Base-by-base conservation (phyloP, 805 yeast species). In the Tetrapisispora taiwanensis region DNA sequence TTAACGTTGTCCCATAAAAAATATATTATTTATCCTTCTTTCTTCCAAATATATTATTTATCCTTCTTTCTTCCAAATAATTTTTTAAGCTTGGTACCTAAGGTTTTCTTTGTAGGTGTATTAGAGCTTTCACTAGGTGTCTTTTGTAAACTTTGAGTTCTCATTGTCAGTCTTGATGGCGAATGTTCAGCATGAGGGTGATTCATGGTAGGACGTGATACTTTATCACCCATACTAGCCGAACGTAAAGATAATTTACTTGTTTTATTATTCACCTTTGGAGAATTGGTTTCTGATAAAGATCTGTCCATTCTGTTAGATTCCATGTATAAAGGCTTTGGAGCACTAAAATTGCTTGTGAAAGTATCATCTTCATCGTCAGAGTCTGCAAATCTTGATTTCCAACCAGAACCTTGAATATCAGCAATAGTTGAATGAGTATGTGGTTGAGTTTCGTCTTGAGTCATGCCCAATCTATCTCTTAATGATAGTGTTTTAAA, bases 341-440 rank as follows among this genome's bases (percentile, higher is more conserved):
- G 44, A n/a, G 40, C 44, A 27, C 28, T 15, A 14, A 36, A 17
- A 13, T 36, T 28, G 31, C 7, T 15, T 15, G 9, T 22, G 22
- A 30, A 24, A 35, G n/a, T 15, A 18, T 72, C 77, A 13, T 58
- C 58, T 37, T 79, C 85, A 13, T 81, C 79, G 53, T 79, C 84
- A 3, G 84, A 78, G 55, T 81, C 87, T 5, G 67, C 69, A 48
- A 79, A 73, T 52, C 85, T 68, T 1, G 86, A 79, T 45, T 65
- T 41, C 46, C 48, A 42, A 7, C 44, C 48, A 41, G 46, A 30
- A 31, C 52, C 20, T 17, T 48, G 30, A 19, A 46, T 15, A 30
- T 54, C 19, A 43, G 50, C 24, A 12, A 48, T 46, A 9, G 46
- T 44, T 22, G 47, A 33, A 39, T 50, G 40, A 12, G 44, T 50